These are phyloP conservation scores for Wallemia hederae DNA, from an alignment of 1,284 basidiomycete species.

Conservation along the genomic window DNA sequence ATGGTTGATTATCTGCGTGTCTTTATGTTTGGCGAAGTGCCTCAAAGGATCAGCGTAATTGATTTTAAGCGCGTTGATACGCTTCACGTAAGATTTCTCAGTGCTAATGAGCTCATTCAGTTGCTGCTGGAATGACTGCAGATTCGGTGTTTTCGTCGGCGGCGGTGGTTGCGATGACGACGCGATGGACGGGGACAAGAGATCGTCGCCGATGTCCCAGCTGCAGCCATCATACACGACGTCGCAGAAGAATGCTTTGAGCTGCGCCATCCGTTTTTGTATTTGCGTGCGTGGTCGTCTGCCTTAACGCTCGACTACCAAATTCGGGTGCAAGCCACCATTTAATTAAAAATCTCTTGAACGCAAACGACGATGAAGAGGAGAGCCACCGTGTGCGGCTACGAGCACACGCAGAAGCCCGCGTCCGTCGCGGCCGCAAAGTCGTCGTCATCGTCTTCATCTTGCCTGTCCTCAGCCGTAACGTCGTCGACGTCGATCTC, in stretches of 20 bases:
- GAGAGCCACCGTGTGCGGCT: background rate
- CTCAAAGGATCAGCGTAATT: conserved; percentile 74
- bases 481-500: background rate
- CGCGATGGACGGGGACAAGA: too few species aligned
- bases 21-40: conserved; percentile 49
- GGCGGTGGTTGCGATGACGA: background rate
- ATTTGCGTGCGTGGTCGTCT: background rate
- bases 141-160: background rate
- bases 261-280: background rate
- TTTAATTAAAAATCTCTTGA: too few species aligned
- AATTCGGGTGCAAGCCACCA: background rate
- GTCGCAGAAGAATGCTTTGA: background rate
- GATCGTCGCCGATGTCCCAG: background rate
- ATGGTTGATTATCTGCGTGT: conserved; percentile 52
- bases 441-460: background rate
- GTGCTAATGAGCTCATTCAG: conserved; percentile 45
- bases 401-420: background rate
- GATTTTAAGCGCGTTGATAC: conserved; percentile 38
- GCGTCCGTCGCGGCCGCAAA: background rate
- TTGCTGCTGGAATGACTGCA: background rate
- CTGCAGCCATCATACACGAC: background rate
- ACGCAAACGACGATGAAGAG: background rate
- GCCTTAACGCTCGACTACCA: background rate
- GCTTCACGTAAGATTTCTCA: conserved; percentile 44
- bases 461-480: background rate